These are phyloP conservation scores for Oryza meyeriana DNA, from an alignment of 176 grass and related monocot species.

Conservation along the genomic window DNA sequence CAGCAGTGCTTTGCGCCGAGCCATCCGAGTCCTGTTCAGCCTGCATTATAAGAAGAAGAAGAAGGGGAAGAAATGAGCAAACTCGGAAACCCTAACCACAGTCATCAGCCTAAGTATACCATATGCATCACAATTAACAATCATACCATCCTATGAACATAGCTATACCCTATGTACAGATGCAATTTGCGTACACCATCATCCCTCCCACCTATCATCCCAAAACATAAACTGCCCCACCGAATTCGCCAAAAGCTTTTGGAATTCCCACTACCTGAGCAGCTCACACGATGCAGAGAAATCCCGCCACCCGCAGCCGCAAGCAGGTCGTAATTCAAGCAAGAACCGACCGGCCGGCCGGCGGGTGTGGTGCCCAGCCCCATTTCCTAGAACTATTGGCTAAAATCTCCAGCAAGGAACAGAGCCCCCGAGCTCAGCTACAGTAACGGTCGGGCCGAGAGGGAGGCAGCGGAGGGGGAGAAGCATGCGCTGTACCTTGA, in stretches of 20 bases:
- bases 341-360: not conserved
- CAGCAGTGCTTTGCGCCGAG: conserved; percentile 62
- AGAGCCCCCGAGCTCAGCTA: not conserved
- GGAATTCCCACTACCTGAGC: not conserved
- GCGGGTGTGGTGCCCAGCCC: not conserved
- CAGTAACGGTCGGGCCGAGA: not conserved
- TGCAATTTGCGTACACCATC: not conserved
- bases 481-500: conserved; percentile 26
- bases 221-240: not conserved
- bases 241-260: too few species aligned
- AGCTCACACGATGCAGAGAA: not conserved
- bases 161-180: not conserved
- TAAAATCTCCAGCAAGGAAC: not conserved
- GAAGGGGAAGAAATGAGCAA: not conserved
- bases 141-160: not conserved
- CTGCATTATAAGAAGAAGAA: conserved; percentile 33
- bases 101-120: not conserved
- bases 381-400: not conserved
- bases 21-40: conserved; percentile 60
- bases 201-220: not conserved
- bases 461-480: not conserved
- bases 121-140: not conserved
- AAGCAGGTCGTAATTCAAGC: not conserved
- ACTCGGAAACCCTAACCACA: not conserved
- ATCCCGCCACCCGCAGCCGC: not conserved